Evolutionary conservation across 108 stramenopile genomes (phyloP).

Genomic region (Stephanodiscus triporus): DNA sequence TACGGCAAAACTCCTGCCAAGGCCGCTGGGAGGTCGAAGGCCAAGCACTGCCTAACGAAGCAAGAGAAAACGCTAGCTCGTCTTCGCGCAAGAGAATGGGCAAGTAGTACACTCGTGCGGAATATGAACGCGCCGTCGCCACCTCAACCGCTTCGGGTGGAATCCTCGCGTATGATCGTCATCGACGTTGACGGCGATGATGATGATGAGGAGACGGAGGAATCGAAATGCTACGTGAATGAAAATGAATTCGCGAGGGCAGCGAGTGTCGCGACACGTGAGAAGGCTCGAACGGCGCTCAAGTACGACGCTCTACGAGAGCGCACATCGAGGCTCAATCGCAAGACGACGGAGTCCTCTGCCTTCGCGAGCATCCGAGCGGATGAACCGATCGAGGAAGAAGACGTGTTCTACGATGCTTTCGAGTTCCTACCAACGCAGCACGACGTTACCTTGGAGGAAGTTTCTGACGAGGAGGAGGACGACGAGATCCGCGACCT

Average conservation of each 20-base stretch:
- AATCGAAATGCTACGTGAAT: too few species aligned
- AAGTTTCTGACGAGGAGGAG: background rate
- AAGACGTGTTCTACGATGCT: slow-evolving; percentile 2
- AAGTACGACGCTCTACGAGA: background rate
- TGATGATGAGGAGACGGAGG: too few species aligned
- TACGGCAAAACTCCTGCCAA: too few species aligned
- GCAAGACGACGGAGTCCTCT: background rate
- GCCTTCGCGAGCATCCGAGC: background rate
- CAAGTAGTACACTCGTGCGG: background rate
- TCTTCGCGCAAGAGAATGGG: background rate
- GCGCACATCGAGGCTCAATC: background rate
- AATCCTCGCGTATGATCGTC: too few species aligned
- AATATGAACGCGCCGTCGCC: background rate
- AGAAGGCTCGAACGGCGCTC: too few species aligned
- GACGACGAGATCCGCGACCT: background rate
- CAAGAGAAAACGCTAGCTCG: background rate
- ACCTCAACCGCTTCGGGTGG: too few species aligned
- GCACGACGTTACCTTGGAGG: background rate
- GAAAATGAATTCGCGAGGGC: too few species aligned
- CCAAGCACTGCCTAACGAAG: background rate
- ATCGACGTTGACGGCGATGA: too few species aligned
- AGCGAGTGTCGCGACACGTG: too few species aligned
- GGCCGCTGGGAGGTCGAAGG: too few species aligned
- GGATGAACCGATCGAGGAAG: background rate
- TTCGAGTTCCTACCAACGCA: background rate